These are phyloP conservation scores for Bipolaris zeicola DNA, from an alignment of 2,329 filamentous ascomycete genomes.

Conservation along the genomic window DNA sequence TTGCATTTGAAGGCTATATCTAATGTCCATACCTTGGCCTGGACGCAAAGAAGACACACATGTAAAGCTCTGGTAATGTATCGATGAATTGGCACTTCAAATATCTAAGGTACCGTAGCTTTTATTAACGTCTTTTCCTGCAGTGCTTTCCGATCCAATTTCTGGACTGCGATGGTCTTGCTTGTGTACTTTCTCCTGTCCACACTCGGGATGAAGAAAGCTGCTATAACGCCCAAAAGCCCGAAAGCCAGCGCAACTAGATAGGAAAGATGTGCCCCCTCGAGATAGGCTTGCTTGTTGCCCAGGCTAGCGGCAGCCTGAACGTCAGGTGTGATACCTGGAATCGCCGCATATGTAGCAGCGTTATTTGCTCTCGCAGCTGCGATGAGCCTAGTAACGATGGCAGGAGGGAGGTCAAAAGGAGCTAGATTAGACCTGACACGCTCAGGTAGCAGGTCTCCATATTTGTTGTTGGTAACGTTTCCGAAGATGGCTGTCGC, in stretches of 20 bases:
- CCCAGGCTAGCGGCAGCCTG: slow-evolving; percentile 31
- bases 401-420: slow-evolving; percentile 24
- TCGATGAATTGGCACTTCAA: too few species aligned
- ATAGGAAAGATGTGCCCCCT: slow-evolving; percentile 34
- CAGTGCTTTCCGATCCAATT: slow-evolving; percentile 29
- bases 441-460: slow-evolving; percentile 14
- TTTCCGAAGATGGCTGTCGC: slow-evolving; percentile 39
- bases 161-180: slow-evolving; percentile 37
- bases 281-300: slow-evolving; percentile 38
- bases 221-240: slow-evolving; percentile 31
- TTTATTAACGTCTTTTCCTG: slow-evolving; percentile 26
- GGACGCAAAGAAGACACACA: too few species aligned
- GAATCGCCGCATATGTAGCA: slow-evolving; percentile 34
- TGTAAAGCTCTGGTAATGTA: too few species aligned
- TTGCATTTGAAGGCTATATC: too few species aligned
- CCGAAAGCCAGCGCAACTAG: slow-evolving; percentile 43
- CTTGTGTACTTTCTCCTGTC: slow-evolving; percentile 37
- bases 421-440: slow-evolving; percentile 25
- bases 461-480: slow-evolving; percentile 39
- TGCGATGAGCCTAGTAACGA: slow-evolving; percentile 23
- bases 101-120: background rate
- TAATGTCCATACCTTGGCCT: too few species aligned
- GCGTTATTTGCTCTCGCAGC: slow-evolving; percentile 34
- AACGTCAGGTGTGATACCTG: slow-evolving; percentile 36
- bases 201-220: slow-evolving; percentile 35